Conservation (phyloP, 805 yeast genomes). For the Saturnispora diversa region DNA sequence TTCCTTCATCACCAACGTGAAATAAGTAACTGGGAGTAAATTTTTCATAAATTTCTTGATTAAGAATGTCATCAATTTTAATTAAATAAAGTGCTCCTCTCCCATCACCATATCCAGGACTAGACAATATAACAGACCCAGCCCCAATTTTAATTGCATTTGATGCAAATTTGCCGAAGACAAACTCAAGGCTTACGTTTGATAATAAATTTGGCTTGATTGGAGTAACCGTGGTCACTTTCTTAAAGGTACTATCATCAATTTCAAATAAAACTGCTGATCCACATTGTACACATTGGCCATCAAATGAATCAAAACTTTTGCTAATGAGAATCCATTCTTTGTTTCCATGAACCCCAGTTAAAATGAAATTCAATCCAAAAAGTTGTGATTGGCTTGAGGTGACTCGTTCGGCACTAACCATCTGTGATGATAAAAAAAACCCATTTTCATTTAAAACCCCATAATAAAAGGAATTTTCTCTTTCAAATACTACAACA, state of each 20-base stretch:
- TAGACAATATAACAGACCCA: constrained; percentile 29
- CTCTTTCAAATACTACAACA: constrained; percentile 31
- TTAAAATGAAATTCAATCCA: constrained; percentile 23
- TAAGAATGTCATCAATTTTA: constrained; percentile 17
- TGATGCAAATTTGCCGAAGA: constrained; percentile 20
- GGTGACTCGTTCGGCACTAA: constrained; percentile 13
- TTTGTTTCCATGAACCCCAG: constrained; percentile 15
- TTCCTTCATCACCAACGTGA: constrained; percentile 21
- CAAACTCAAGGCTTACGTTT: background rate
- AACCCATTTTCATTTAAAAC: background rate
- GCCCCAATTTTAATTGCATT: constrained; percentile 12
- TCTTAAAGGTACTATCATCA: background rate
- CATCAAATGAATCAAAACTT: constrained; percentile 22
- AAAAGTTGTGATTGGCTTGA: constrained; percentile 24
- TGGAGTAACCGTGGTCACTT: constrained; percentile 17
- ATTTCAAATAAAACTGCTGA: constrained; percentile 27
- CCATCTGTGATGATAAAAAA: no score
- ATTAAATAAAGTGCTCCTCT: constrained; percentile 42
- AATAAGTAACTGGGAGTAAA: constrained; percentile 11
- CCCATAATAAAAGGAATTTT: background rate
- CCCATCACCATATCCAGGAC: constrained; percentile 29
- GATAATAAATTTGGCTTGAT: background rate
- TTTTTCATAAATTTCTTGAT: background rate
- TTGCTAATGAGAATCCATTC: constrained; percentile 29
- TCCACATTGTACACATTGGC: constrained; percentile 34